Conservation (phyloP, 2,329 filamentous ascomycete genomes). For the Dactylellina leptospora region DNA sequence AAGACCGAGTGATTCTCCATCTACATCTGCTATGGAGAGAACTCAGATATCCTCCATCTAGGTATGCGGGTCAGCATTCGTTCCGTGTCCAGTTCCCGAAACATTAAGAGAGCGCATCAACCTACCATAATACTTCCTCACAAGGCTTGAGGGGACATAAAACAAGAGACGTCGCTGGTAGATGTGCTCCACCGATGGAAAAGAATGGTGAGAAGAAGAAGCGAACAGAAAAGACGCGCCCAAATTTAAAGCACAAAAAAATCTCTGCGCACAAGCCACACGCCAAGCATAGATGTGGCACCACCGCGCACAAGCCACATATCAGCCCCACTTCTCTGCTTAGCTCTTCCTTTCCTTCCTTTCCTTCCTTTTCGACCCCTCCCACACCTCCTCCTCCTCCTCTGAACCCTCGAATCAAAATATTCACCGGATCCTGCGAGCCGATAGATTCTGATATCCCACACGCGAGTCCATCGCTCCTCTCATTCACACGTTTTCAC, state of each 20-base stretch:
- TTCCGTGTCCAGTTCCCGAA: no score
- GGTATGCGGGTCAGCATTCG: no score
- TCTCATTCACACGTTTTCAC: neutral
- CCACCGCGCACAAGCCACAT: slow-evolving; percentile 16
- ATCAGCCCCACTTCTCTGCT: slow-evolving; percentile 35
- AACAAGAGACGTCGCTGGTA: neutral
- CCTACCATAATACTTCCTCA: no score
- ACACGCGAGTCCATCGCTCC: slow-evolving; percentile 21
- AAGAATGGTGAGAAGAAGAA: neutral
- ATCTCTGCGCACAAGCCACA: slow-evolving; percentile 42
- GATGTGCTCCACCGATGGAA: neutral
- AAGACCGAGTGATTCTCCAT: no score
- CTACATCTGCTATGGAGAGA: no score
- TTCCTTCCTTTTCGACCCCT: slow-evolving; percentile 23
- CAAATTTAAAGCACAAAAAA: slow-evolving; percentile 37
- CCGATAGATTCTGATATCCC: neutral
- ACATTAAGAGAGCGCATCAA: no score
- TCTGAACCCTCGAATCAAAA: slow-evolving; percentile 1
- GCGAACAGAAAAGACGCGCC: slow-evolving; percentile 11
- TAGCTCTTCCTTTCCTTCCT: neutral
- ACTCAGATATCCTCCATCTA: no score
- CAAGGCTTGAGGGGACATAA: no score
- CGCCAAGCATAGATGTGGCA: slow-evolving; percentile 24
- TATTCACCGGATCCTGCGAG: slow-evolving; percentile 1
- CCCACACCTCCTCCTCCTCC: slow-evolving; percentile 5